Conservation (phyloP, 371 early-diverging fungal species). For the Circinella umbellata region DNA sequence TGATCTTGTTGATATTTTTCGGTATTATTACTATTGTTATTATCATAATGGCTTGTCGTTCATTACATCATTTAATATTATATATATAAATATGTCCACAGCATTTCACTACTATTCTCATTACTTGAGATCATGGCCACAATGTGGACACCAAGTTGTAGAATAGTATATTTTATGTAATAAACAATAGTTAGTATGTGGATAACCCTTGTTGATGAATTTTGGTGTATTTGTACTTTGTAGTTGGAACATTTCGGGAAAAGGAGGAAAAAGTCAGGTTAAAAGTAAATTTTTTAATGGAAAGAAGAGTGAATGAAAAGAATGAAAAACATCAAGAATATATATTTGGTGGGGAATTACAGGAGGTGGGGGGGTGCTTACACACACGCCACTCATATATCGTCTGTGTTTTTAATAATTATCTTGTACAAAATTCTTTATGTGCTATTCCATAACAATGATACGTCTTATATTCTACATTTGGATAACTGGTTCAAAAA, state of each 20-base stretch:
- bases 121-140: conserved; percentile 26
- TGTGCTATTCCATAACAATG: conserved; percentile 7
- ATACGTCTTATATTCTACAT: neutral
- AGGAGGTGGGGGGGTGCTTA: neutral
- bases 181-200: conserved; percentile 22
- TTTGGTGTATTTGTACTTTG: neutral
- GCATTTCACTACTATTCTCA: neutral
- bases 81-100: neutral
- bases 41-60: neutral
- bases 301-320: conserved; percentile 5
- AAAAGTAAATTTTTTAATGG: neutral
- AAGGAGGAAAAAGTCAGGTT: neutral
- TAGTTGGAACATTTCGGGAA: conserved; percentile 4
- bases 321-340: conserved; percentile 9
- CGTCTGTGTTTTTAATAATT: neutral
- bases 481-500: neutral
- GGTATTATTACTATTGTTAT: too few species aligned
- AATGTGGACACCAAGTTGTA: conserved; percentile 30
- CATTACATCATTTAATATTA: neutral
- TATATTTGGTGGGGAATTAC: conserved; percentile 1
- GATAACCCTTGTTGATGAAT: neutral
- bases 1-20: too few species aligned
- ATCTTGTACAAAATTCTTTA: neutral
- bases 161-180: conserved; percentile 26
- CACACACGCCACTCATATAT: neutral